Evolutionary conservation across 306 rosid genomes (phyloP).

Genomic region (Trichosanthes cucumerina): DNA sequence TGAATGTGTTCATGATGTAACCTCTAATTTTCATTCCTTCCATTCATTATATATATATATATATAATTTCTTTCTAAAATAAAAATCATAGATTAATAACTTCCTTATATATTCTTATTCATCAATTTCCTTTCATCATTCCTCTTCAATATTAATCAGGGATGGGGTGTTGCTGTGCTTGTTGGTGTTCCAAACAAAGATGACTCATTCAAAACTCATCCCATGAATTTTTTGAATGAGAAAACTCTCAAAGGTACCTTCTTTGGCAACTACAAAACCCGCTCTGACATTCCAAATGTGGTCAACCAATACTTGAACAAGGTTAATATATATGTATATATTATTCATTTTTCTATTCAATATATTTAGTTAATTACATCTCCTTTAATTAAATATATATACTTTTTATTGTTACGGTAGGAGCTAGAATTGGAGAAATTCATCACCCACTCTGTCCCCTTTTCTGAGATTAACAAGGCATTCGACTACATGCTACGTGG

Average conservation of each 20-base stretch:
- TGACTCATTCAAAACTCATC: constrained; percentile 66
- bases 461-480: not conserved
- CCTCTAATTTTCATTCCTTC: too few relatives aligned
- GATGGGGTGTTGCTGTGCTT: constrained; percentile 92
- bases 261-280: constrained; percentile 85
- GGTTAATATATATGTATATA: constrained; percentile 14
- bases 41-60: too few relatives aligned
- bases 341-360: too few relatives aligned
- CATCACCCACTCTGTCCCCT: not conserved
- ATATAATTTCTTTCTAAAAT: too few relatives aligned
- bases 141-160: constrained; percentile 19
- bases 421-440: constrained; percentile 5
- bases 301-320: constrained; percentile 63
- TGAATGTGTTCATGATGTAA: constrained; percentile 85
- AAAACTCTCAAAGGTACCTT: constrained; percentile 87
- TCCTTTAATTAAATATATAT: too few relatives aligned
- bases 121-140: too few relatives aligned
- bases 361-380: too few relatives aligned
- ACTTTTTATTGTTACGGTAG: not conserved
- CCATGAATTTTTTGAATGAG: constrained; percentile 52
- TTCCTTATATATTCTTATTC: too few relatives aligned
- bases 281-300: constrained; percentile 52
- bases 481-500: not conserved
- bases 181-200: constrained; percentile 83
- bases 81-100: too few relatives aligned